These are phyloP conservation scores for Coemansia sp. DNA, from an alignment of 192 early-diverging fungal genomes.

Conservation along the genomic window DNA sequence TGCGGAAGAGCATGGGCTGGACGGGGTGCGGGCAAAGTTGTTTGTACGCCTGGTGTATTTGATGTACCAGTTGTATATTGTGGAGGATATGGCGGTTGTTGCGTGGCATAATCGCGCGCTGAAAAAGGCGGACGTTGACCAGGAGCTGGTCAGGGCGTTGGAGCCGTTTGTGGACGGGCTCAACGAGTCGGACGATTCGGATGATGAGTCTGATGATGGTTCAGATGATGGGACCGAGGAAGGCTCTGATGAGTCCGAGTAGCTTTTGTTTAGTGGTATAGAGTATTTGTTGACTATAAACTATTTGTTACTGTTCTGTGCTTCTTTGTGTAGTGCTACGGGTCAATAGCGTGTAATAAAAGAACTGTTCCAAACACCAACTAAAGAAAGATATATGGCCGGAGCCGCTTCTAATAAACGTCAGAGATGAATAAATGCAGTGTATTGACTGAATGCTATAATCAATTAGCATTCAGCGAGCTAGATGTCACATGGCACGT, in stretches of 20 bases:
- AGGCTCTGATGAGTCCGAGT: not conserved
- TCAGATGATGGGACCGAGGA: slow-evolving; percentile 23
- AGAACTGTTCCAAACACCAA: too few species aligned
- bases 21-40: slow-evolving; percentile 49
- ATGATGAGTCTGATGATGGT: slow-evolving; percentile 40
- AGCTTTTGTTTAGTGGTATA: too few species aligned
- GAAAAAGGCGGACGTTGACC: slow-evolving; percentile 43
- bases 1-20: slow-evolving; percentile 24
- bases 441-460: too few species aligned
- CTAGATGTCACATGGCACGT: too few species aligned
- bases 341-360: too few species aligned
- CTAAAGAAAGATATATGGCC: too few species aligned
- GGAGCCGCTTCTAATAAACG: too few species aligned
- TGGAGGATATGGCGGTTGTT: slow-evolving; percentile 78
- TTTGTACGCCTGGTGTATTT: slow-evolving; percentile 61
- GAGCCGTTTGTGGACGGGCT: slow-evolving; percentile 68
- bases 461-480: too few species aligned
- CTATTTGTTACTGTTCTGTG: too few species aligned
- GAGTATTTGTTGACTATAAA: too few species aligned
- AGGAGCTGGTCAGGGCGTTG: slow-evolving; percentile 56
- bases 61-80: slow-evolving; percentile 76
- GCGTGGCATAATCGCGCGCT: slow-evolving; percentile 66
- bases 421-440: too few species aligned
- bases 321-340: too few species aligned
- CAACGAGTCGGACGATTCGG: slow-evolving; percentile 69